These are phyloP conservation scores for Amphirosellinia nigrospora DNA, from an alignment of 495 filamentous ascomycete genomes.

Conservation along the genomic window DNA sequence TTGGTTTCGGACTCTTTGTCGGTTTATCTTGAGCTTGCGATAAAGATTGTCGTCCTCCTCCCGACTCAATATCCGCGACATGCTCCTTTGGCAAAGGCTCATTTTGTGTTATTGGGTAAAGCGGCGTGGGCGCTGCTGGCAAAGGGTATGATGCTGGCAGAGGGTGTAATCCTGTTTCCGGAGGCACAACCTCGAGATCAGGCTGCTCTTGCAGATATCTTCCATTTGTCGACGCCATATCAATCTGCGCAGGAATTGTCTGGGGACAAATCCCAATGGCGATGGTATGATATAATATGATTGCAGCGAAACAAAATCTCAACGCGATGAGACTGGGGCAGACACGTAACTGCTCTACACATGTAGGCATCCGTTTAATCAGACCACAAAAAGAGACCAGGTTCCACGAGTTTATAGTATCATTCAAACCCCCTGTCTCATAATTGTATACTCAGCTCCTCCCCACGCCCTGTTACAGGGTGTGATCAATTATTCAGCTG, in stretches of 20 bases:
- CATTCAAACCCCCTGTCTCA: slow-evolving; percentile 3
- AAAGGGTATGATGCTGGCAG: slow-evolving; percentile 31
- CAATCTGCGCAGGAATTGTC: not conserved
- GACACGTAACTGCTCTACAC: not conserved
- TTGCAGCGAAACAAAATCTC: not conserved
- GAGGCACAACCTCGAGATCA: slow-evolving; percentile 34
- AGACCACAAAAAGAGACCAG: not conserved
- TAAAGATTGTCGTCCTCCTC: slow-evolving; percentile 14
- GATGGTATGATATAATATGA: not conserved
- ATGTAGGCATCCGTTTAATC: not conserved
- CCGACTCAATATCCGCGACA: slow-evolving; percentile 1
- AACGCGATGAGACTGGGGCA: not conserved
- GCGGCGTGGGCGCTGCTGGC: slow-evolving; percentile 18
- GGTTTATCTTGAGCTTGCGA: slow-evolving; percentile 23
- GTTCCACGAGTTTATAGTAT: not conserved
- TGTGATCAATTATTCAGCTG: not conserved
- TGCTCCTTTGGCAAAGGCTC: slow-evolving; percentile 23
- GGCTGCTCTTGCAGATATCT: slow-evolving; percentile 9
- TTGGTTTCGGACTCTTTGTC: not conserved
- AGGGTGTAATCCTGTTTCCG: slow-evolving; percentile 33
- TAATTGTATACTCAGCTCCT: not conserved
- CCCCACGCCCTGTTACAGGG: not conserved
- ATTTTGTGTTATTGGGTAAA: not conserved
- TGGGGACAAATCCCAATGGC: not conserved
- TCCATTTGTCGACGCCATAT: slow-evolving; percentile 8